Conservation (phyloP, 805 yeast genomes). For the Kregervanrija pseudodelftensis region DNA sequence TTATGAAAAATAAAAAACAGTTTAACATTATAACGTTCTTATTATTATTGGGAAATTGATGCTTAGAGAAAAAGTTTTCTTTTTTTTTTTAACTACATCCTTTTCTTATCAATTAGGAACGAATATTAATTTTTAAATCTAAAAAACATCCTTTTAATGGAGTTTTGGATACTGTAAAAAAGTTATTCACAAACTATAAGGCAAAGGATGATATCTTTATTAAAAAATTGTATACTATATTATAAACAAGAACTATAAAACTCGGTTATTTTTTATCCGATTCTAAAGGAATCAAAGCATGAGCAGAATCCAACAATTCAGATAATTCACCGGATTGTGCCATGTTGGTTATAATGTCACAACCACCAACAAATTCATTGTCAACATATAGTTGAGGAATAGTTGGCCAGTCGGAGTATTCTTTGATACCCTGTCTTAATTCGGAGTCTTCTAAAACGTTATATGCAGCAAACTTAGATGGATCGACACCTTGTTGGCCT, state of each 20-base stretch:
- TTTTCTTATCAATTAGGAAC: constrained; percentile 9
- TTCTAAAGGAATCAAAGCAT: constrained; percentile 76
- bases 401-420: constrained; percentile 96
- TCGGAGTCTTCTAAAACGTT: constrained; percentile 94
- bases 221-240: background rate
- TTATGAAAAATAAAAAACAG: too few species aligned
- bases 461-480: constrained; percentile 91
- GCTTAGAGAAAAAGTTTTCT: too few species aligned
- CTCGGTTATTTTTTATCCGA: constrained; percentile 18
- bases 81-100: background rate
- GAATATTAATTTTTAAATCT: background rate
- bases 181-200: constrained; percentile 12
- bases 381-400: constrained; percentile 92
- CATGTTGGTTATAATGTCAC: constrained; percentile 91
- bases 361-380: constrained; percentile 93
- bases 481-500: constrained; percentile 97
- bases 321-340: constrained; percentile 86
- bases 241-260: background rate
- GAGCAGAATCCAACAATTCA: constrained; percentile 70
- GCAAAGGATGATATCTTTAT: constrained; percentile 16
- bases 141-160: constrained; percentile 15
- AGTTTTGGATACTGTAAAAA: constrained; percentile 5
- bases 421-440: constrained; percentile 91
- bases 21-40: background rate
- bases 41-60: constrained; percentile 6